Base-by-base conservation (phyloP, 352 stramenopile species). In the Pythium coloratum region DNA sequence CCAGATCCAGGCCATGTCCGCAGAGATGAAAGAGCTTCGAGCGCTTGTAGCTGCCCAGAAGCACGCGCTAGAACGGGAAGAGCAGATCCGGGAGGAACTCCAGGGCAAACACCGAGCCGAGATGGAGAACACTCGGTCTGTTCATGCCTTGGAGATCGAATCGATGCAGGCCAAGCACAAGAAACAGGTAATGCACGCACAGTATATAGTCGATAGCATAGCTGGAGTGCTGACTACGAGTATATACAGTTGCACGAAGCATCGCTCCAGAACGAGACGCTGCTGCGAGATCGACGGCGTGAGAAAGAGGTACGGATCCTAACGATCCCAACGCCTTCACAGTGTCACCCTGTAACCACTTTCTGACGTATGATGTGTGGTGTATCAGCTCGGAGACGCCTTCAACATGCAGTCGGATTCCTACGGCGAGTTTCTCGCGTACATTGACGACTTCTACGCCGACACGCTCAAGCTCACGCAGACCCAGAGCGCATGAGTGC, bases 391-490 rank as follows among this genome's bases (percentile, higher is more conserved):
- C 1, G 58, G 42, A 16, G 56, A 64, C 16, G 55, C 63, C 7
- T 76, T 80, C 68, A 77, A 80, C 62, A 72, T 72, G 61, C 69
- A 80, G 33, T 73, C 69, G 9, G 69, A 87, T 28, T 66, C 62
- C 20, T 79, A 81, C 55, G 64, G 63, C 30, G 79, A 83, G 50
- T 89, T 91, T 59, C 71, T 91, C 33, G 72, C 76, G 12, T 89
- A 88, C 68, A 90, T 91, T 33, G 83, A 91, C 66, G 71, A 62
- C 5, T 91, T 91, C 59, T 88, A 90, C 64, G 75, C 76, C 55
- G 75, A 83, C 42, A 74, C 68, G 53, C 59, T 74, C 51, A 59
- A 70, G 42, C 62, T 74, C 62, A 74, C 68, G 1, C 50, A 53
- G 40, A 64, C 57, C 57, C 55, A 64, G n/a, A 64, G 53, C 28